Base-by-base conservation (phyloP, 768 basidiomycete species). In the Dioszegia aurantiaca region DNA sequence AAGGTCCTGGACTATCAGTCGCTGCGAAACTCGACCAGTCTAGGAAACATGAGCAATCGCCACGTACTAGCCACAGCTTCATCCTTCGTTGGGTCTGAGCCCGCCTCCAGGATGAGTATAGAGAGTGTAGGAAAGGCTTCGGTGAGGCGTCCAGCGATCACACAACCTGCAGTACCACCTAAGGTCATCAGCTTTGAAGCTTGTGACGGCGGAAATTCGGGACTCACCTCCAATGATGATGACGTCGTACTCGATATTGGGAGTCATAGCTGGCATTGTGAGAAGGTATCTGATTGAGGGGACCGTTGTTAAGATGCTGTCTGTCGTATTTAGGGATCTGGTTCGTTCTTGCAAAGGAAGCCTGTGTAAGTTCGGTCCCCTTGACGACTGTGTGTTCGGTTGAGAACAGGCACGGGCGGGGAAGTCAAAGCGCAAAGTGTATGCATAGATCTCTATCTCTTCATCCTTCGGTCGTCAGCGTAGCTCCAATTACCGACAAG, bases 141-240 rank as follows among this genome's bases (percentile, higher is more conserved):
- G 12, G 60, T 60, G 9, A 65, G 42, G 12, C 60, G 27, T 10
- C 43, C 57, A 17, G 63, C 63, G 12, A 61, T 47, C 23, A 59
- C 45, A 56, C 63, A 65, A 9, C 52, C 63, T 4, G 63, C 49
- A 1, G 51, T 56, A 41, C 63, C 63, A 12, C 63, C 63, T 65
- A 33, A 37, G 43, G 31, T 16, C n/a, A 44, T 30, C 33, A 24
- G 26, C 12, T 53, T 16, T 16, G 5, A 10, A 47, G 27, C 6
- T 30, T 26, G 17, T 14, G 46, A 31, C 37, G 30, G 21, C 19
- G 19, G 3, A 55, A 30, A 19, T 11, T 9, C 17, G 1, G 2
- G 3, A 33, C 43, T n/a, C 27, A 55, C 54, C 54, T 55, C 54
- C 54, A 16, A 46, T 45, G 42, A 55, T 44, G 31, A 55, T 45